Conservation (phyloP, 1,284 basidiomycete species). For the Mixia osmundae region DNA sequence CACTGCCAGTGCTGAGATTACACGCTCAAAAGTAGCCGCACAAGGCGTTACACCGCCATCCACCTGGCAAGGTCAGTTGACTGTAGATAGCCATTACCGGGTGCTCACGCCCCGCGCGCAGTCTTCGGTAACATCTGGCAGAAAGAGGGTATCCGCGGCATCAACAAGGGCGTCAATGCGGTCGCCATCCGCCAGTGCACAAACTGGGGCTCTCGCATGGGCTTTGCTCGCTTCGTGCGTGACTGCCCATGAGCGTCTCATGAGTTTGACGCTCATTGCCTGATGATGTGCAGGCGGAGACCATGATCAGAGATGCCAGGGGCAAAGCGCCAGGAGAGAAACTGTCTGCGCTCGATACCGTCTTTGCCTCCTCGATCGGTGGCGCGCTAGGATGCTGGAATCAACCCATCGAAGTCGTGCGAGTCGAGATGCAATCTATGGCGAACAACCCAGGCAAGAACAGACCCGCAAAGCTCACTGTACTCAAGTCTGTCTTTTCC, state of each 20-base stretch:
- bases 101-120: not conserved
- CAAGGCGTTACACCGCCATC: slow-evolving; percentile 70
- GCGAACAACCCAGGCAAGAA: slow-evolving; percentile 48
- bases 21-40: slow-evolving; percentile 84
- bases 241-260: too few relatives aligned
- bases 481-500: slow-evolving; percentile 29
- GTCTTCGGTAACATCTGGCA: slow-evolving; percentile 52
- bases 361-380: slow-evolving; percentile 68
- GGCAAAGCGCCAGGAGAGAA: slow-evolving; percentile 50
- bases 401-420: slow-evolving; percentile 93
- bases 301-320: slow-evolving; percentile 45
- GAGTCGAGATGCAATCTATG: slow-evolving; percentile 99
- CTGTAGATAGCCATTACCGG: too few relatives aligned
- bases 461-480: slow-evolving; percentile 67
- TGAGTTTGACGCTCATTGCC: too few relatives aligned
- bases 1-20: slow-evolving; percentile 54
- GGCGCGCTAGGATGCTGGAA: slow-evolving; percentile 98
- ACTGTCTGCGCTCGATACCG: slow-evolving; percentile 60
- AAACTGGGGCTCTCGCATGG: slow-evolving; percentile 98
- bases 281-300: slow-evolving; percentile 72
- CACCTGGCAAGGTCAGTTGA: slow-evolving; percentile 33
- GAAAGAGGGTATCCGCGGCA: slow-evolving; percentile 75
- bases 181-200: slow-evolving; percentile 93
- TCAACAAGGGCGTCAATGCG: slow-evolving; percentile 99
- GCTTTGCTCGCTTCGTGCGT: too few relatives aligned